Percentiles rank a stretch among this genome's conserved stretches.
phyloP scores from a whole-genome alignment of 2,329 filamentous ascomycete genomes.

The Colletotrichum karsti region DNA sequence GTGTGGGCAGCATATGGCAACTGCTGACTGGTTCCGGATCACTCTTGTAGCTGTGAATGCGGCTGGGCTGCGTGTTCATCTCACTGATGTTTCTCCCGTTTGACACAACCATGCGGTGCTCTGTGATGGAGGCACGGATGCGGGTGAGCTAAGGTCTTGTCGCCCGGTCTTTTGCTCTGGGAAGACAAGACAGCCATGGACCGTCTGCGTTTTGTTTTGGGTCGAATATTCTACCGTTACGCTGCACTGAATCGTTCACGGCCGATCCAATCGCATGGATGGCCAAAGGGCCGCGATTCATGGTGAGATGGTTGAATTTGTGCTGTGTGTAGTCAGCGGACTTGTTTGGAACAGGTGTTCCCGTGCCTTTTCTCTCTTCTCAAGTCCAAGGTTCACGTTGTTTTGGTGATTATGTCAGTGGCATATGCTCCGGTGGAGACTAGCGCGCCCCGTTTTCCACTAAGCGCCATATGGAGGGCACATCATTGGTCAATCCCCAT shows the following conservation, averaged over 20 bases:
- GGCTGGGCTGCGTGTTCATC: constrained; percentile 13
- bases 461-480: not conserved
- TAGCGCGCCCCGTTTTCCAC: not conserved
- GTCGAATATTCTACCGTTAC: not conserved
- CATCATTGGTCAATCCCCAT: constrained; percentile 7
- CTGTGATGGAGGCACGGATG: not conserved
- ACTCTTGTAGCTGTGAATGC: not conserved
- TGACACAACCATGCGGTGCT: not conserved
- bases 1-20: too few species aligned
- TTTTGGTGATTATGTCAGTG: constrained; percentile 16
- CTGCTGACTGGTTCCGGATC: too few species aligned
- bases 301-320: not conserved
- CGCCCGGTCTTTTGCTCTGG: not conserved
- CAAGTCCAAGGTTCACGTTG: not conserved
- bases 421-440: constrained; percentile 11
- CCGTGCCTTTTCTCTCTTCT: too few species aligned
- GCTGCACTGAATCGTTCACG: not conserved
- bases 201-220: not conserved
- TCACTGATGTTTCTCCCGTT: constrained; percentile 15
- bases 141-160: not conserved
- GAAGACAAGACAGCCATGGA: not conserved
- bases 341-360: not conserved
- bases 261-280: constrained; percentile 13
- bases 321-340: constrained; percentile 18
- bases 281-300: not conserved